These are phyloP conservation scores for Penicillium psychrosexuale DNA, from an alignment of 2,329 filamentous ascomycete species.

Conservation along the genomic window DNA sequence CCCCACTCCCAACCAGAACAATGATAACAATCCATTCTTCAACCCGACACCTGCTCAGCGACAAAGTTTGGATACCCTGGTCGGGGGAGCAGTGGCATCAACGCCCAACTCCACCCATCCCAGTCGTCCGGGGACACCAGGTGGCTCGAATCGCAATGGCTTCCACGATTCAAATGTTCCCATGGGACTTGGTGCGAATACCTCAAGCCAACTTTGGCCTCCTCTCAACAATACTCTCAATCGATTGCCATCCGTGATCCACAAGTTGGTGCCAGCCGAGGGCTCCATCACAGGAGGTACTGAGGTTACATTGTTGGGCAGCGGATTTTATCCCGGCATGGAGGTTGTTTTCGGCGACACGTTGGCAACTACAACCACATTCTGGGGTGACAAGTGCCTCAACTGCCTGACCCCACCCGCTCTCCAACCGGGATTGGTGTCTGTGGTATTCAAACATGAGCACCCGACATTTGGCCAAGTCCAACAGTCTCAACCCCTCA, in stretches of 20 bases:
- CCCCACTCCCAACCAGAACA: conserved; percentile 61
- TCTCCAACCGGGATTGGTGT: conserved; percentile 63
- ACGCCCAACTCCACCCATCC: conserved; percentile 69
- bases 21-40: conserved; percentile 59
- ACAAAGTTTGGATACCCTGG: conserved; percentile 63
- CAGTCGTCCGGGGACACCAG: conserved; percentile 75
- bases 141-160: conserved; percentile 42
- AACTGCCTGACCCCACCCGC: conserved; percentile 75
- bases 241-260: conserved; percentile 63
- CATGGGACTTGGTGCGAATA: conserved; percentile 39
- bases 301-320: conserved; percentile 81
- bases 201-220: conserved; percentile 53
- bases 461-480: conserved; percentile 49
- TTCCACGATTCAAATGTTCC: conserved; percentile 37
- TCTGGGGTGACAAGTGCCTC: conserved; percentile 75
- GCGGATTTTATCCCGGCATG: conserved; percentile 72
- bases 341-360: conserved; percentile 81
- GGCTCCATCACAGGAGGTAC: conserved; percentile 80
- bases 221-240: conserved; percentile 51
- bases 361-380: conserved; percentile 69
- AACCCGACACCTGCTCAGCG: conserved; percentile 55
- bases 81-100: conserved; percentile 65
- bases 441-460: conserved; percentile 64
- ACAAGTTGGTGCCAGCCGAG: conserved; percentile 78
- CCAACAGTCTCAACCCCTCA: conserved; percentile 42